A percentile compares a stretch with the other conserved stretches of the same genome.
Conservation (phyloP, 163 green algal genomes). For the Scenedesmus sp. region DNA sequence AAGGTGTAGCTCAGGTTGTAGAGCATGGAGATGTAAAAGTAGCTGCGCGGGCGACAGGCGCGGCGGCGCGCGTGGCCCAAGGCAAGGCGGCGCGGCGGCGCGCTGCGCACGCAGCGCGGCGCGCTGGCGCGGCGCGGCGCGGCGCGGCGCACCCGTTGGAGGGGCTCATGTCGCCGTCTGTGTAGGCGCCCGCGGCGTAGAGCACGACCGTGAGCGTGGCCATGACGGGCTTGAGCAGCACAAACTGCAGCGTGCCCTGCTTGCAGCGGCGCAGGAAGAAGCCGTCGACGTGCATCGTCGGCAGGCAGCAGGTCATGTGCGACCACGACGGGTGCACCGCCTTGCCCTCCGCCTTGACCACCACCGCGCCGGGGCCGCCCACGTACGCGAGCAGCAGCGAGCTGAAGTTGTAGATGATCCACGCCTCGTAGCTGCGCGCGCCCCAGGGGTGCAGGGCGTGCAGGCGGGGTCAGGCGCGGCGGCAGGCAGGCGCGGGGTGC, state of each 20-base stretch:
- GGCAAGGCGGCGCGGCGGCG: neutral
- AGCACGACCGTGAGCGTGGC: conserved; percentile 86
- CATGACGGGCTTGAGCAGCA: conserved; percentile 94
- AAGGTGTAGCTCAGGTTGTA: conserved; percentile 96
- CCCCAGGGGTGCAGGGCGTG: too few species aligned
- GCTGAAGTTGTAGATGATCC: conserved; percentile 99
- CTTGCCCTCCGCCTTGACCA: conserved; percentile 86
- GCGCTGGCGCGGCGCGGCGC: neutral
- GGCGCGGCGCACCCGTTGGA: conserved; percentile 51
- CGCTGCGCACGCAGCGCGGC: neutral
- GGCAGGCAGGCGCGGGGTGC: neutral
- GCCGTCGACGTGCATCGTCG: conserved; percentile 84
- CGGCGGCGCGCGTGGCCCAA: neutral
- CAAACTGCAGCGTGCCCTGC: conserved; percentile 96
- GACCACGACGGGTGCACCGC: conserved; percentile 83
- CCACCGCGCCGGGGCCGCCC: conserved; percentile 88
- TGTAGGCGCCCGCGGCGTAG: conserved; percentile 78
- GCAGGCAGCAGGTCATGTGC: conserved; percentile 92
- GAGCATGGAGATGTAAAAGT: conserved; percentile 93
- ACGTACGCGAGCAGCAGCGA: conserved; percentile 94
- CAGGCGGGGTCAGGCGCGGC: neutral
- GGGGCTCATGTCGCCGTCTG: conserved; percentile 78
- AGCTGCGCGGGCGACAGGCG: conserved; percentile 59
- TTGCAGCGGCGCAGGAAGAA: conserved; percentile 93
- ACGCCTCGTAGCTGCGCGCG: conserved; percentile 92